Conservation (phyloP, 148 eudicot species). For the Rhododendron ferrugineum region DNA sequence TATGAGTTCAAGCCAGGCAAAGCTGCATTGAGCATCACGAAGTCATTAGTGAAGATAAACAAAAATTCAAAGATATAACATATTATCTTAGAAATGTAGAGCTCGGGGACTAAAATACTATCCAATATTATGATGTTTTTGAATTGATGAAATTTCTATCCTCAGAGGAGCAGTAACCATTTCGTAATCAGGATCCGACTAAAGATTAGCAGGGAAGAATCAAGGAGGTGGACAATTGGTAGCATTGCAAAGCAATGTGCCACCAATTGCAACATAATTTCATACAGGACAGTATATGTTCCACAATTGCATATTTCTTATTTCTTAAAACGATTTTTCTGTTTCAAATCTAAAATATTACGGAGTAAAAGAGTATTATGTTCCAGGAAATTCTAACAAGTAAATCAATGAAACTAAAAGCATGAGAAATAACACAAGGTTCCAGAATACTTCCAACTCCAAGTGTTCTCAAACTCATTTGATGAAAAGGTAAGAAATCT, state of each 20-base stretch:
- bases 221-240: neutral
- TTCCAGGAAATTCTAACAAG: neutral
- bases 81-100: neutral
- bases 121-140: no score
- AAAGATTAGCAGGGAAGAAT: no score
- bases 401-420: neutral
- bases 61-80: neutral
- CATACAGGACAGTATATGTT: neutral
- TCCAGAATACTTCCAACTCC: neutral
- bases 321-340: no score
- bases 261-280: neutral
- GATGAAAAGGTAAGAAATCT: neutral
- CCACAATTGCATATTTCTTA: neutral
- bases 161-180: neutral
- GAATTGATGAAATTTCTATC: neutral
- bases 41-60: neutral
- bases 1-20: slow-evolving; percentile 92
- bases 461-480: neutral
- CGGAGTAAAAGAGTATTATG: neutral
- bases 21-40: slow-evolving; percentile 38
- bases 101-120: neutral
- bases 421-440: neutral
- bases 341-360: neutral
- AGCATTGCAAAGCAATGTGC: neutral
- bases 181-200: neutral